phyloP scores from a whole-genome alignment of 495 filamentous ascomycete species.

The Chaetomium cochliodes region DNA sequence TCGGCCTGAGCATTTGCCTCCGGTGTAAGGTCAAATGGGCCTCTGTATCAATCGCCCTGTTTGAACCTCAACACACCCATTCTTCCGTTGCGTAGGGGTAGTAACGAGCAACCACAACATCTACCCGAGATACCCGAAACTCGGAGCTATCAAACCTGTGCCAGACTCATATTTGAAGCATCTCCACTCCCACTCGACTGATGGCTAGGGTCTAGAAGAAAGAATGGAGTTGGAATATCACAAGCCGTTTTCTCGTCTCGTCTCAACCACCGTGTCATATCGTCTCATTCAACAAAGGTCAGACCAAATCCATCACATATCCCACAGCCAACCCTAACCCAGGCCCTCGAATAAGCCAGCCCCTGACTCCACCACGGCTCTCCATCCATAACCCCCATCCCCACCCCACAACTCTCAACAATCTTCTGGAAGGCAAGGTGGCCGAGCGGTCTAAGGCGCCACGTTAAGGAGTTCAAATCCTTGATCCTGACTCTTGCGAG shows the following conservation, averaged over 20 bases:
- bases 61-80: too few relatives aligned
- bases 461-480: slow-evolving; percentile 43
- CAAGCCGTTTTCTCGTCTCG: too few relatives aligned
- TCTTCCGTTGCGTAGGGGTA: too few relatives aligned
- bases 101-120: too few relatives aligned
- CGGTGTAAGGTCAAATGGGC: not conserved
- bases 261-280: too few relatives aligned
- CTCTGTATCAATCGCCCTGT: not conserved
- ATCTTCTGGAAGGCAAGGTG: slow-evolving; percentile 36
- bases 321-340: not conserved
- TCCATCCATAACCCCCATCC: slow-evolving; percentile 4
- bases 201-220: too few relatives aligned
- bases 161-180: too few relatives aligned
- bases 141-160: too few relatives aligned
- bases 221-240: too few relatives aligned
- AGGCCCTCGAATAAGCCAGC: not conserved
- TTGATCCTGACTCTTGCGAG: slow-evolving; percentile 18
- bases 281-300: too few relatives aligned
- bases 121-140: too few relatives aligned
- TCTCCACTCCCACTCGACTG: too few relatives aligned
- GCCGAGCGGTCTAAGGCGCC: slow-evolving; percentile 55
- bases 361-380: slow-evolving; percentile 4
- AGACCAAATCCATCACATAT: not conserved
- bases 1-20: not conserved
- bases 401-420: slow-evolving; percentile 15